Evolutionary conservation across 257 asterid genomes (phyloP), one percentile per base, ranked within the genome.

Genomic region (Linderniella brevidens): DNA sequence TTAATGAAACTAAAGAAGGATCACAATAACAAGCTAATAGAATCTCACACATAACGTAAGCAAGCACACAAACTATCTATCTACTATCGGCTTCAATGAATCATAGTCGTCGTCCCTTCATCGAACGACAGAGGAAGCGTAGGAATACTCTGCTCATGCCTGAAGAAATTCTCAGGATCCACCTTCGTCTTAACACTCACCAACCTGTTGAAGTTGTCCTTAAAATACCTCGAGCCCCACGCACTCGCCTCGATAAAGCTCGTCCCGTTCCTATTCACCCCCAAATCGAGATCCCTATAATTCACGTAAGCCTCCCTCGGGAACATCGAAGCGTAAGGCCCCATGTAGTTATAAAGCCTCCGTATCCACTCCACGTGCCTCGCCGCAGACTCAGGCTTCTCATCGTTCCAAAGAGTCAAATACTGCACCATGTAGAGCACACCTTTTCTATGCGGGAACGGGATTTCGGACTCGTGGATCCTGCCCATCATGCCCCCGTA

Each of bases 231-330:
- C 3, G 73, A 25, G 6, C 32, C 32, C 58, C 16, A 65, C 54
- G 8, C 58, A 69, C 8, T 64, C 80, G n/a, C 65, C 56, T 86
- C 92, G 73, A 0, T 57, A 17, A 32, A 64, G 60, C 5, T 71
- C 32, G 32, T 25, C 32, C 32, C 32, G 3, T 25, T 46, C 12
- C 13, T 17, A 13, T 46, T 46, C 35, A 46, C 17, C 35, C 95
- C 95, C 15, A 80, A 69, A 60, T 84, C 95, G 29, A 74, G 61
- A 54, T 84, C 95, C 63, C 70, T 61, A 69, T 84, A 84, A 57
- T 84, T 84, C 13, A 80, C 39, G 57, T 77, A 84, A 17, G 93
- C 92, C 0, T 75, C 76, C 62, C 95, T 68, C 0, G 95, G 95
- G 1, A 13, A 16, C 9, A 37, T 49, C 11, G 93, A 77, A 16